phyloP scores from a whole-genome alignment of 371 early-diverging fungal species.

The Cokeromyces recurvatus region DNA sequence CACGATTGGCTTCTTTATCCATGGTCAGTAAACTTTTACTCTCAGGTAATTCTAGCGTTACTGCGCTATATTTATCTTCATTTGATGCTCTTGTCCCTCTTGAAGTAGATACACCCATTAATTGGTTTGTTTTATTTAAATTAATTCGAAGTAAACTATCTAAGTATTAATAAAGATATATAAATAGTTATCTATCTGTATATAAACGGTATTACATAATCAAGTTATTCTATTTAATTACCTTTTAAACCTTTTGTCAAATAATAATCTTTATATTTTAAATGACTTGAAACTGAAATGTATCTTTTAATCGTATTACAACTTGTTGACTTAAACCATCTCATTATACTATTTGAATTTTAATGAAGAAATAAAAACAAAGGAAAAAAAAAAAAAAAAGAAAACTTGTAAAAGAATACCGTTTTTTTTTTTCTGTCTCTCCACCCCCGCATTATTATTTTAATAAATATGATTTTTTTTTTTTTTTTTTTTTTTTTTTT shows the following conservation, averaged over 20 bases:
- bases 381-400: background rate
- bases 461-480: too few relatives aligned
- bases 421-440: too few relatives aligned
- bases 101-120: slow-evolving; percentile 31
- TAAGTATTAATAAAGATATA: slow-evolving; percentile 1
- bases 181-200: background rate
- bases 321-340: too few relatives aligned
- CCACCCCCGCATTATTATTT: too few relatives aligned
- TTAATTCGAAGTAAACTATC: slow-evolving; percentile 24
- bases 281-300: slow-evolving; percentile 7
- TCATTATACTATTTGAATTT: background rate
- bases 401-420: too few relatives aligned
- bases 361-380: background rate
- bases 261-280: slow-evolving; percentile 17
- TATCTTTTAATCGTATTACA: background rate
- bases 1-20: slow-evolving; percentile 32
- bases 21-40: slow-evolving; percentile 8
- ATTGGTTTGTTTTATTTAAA: slow-evolving; percentile 22
- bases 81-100: slow-evolving; percentile 46
- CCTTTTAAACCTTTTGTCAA: slow-evolving; percentile 21
- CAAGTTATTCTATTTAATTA: too few relatives aligned
- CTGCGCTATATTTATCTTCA: slow-evolving; percentile 40
- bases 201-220: background rate
- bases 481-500: too few relatives aligned
- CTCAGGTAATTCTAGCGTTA: slow-evolving; percentile 30